Evolutionary conservation across 2,329 filamentous ascomycete genomes (phyloP), one percentile per base, ranked within the genome.

Genomic region (Cladosporium colombiae): DNA sequence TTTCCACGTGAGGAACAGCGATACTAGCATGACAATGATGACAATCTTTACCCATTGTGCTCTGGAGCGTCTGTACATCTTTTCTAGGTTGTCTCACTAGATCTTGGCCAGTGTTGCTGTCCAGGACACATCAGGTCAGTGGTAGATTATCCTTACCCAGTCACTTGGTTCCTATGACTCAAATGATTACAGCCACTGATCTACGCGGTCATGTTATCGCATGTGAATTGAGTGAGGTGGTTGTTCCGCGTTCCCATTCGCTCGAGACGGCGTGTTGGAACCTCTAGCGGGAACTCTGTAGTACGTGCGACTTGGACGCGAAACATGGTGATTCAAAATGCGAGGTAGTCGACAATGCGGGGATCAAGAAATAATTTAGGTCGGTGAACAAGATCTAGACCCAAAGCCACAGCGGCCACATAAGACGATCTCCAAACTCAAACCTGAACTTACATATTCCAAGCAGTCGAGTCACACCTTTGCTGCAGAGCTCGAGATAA

Each of bases 351-450:
- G 55, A 14, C 7, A 21, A 11, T n/a, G n/a, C 7, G 31, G 18
- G 21, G n/a, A 40, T 25, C 44, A 23, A 11, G 29, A 31, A 5
- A 31, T 31, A 23, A 49, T 8, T 1, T 49, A 49, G 21, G n/a
- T 49, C 44, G 23, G 21, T 49, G 44, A 49, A 49, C 29, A 49
- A 18, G 14, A 40, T 58, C 55, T 58, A 58, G 55, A 58, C 55
- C 55, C 33, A 40, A 58, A n/a, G 31, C 55, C 55, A 31, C 29
- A 31, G 29, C 29, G 29, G 29, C 29, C 29, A 31, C 13, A 31
- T 40, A 31, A 58, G 55, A n/a, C 55, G 31, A 25, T 58, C 18
- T 37, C 55, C 55, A 58, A 58, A 40, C 55, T 58, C 55, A 58
- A 58, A 55, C 13, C 52, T 40, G 13, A 37, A 58, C 55, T 33